phyloP scores from a whole-genome alignment of 805 yeast genomes.

The Jamesozyma jinghongensis region DNA sequence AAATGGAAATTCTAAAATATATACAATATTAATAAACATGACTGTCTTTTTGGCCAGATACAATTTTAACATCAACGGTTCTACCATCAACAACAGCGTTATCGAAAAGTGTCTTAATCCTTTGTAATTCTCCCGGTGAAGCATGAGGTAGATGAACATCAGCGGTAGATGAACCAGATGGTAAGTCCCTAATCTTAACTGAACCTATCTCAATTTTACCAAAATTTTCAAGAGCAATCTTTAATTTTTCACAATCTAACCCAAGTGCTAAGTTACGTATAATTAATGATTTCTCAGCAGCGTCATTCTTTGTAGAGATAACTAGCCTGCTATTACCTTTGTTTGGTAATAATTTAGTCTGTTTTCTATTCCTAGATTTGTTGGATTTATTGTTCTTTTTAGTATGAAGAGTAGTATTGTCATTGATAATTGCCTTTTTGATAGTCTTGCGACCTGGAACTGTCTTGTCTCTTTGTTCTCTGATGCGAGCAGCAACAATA shows the following conservation, averaged over 20 bases:
- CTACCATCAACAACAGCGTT: conserved; percentile 43
- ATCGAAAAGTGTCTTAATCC: conserved; percentile 30
- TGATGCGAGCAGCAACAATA: background rate
- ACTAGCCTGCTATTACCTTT: conserved; percentile 11
- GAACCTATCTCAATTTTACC: conserved; percentile 13
- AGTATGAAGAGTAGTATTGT: too few species aligned
- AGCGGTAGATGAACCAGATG: conserved; percentile 34
- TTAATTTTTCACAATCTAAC: conserved; percentile 19
- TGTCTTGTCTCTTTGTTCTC: background rate
- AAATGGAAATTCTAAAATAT: background rate
- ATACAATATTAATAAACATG: background rate
- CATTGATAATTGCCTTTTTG: background rate
- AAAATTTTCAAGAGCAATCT: conserved; percentile 16
- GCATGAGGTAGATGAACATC: conserved; percentile 30
- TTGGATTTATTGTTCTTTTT: too few species aligned
- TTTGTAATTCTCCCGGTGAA: conserved; percentile 18
- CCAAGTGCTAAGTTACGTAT: conserved; percentile 24
- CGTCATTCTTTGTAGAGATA: conserved; percentile 15
- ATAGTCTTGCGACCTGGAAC: background rate
- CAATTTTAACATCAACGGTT: conserved; percentile 29
- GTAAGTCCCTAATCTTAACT: conserved; percentile 29
- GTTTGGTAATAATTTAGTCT: background rate
- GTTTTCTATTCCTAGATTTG: too few species aligned
- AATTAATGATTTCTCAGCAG: conserved; percentile 11
- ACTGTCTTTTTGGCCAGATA: conserved; percentile 4